Base-by-base conservation (phyloP, 2,329 filamentous ascomycete genomes). In the Chrysoporthe cubensis region DNA sequence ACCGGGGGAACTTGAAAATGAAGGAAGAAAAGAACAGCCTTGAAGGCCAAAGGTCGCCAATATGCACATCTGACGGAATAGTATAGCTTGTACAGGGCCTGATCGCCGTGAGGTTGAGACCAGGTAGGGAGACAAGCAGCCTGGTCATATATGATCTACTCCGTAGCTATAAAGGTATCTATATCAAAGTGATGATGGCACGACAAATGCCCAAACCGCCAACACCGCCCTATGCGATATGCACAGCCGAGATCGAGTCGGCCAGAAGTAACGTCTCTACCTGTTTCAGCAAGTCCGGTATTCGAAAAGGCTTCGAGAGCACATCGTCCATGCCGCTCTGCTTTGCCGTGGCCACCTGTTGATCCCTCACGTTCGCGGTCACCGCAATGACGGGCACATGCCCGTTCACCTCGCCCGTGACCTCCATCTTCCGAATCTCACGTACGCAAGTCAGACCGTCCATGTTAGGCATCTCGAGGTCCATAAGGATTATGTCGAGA, bases 241-340 rank as follows among this genome's bases (percentile, higher is more conserved):
- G 52, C 44, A 58, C 63, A 48, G 63, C 63, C 34, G 56, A 59
- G 16, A 58, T 59, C 5, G 63, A 48, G 26, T 62, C 68, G 14
- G 68, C 59, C 59, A 66, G 21, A 26, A 75, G 61, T 62, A 81
- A 69, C 16, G 71, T 68, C 59, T 77, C 74, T 58, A 84, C 79
- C 73, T 81, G 83, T 34, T 65, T 65, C 21, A 83, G 71, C 48
- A 85, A 71, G 37, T 85, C 83, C 0, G 78, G 75, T 63, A 85
- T 83, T 26, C 80, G 76, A 71, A 88, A 89, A 1, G 87, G 87
- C 73, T 89, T 89, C 0, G 83, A 81, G 5, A 90, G 82, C 7
- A 88, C 81, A 74, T 84, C 83, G 71, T 87, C 82, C 78, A 81
- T 80, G 0, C 81, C 81, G 58, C 75, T 75, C 42, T 75, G 69